Evolutionary conservation across 169 alveolate genomes (phyloP).

Genomic region (Eimeria sp.): DNA sequence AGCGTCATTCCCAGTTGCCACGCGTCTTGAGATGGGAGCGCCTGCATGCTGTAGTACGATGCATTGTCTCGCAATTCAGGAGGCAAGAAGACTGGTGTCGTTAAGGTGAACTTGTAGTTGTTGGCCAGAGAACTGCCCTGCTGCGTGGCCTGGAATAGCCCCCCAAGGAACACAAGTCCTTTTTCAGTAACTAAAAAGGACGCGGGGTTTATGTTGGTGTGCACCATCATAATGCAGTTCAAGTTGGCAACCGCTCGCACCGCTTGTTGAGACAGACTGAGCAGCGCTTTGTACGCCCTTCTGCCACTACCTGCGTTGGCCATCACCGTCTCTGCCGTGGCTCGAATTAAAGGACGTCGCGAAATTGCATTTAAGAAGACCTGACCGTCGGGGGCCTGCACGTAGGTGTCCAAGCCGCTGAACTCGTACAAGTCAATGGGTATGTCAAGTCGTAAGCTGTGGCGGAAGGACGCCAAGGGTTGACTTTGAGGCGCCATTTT

Average conservation of each 20-base stretch:
- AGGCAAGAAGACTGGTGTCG: constrained; percentile 14
- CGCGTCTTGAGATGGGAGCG: not conserved
- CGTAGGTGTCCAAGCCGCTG: constrained; percentile 17
- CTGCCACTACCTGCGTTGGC: not conserved
- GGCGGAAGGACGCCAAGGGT: not conserved
- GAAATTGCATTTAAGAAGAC: constrained; percentile 35
- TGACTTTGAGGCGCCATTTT: constrained; percentile 19
- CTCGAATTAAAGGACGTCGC: constrained; percentile 38
- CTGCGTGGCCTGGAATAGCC: not conserved
- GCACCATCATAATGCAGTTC: constrained; percentile 42
- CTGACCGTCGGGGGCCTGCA: constrained; percentile 55
- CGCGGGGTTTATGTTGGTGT: constrained; percentile 36
- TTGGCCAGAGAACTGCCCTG: not conserved
- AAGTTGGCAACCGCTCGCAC: constrained; percentile 39
- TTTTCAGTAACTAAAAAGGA: constrained; percentile 10
- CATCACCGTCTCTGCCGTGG: constrained; percentile 9
- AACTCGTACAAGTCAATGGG: constrained; percentile 57
- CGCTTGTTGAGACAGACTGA: constrained; percentile 64
- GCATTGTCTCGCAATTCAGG: constrained; percentile 42
- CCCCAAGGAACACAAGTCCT: constrained; percentile 62
- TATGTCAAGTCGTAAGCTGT: constrained; percentile 41
- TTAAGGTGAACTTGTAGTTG: not conserved
- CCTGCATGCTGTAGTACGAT: not conserved
- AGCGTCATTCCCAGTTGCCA: constrained; percentile 77
- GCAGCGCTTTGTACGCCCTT: constrained; percentile 22